phyloP scores from a whole-genome alignment of 176 grass and related monocot species.

The Phragmites australis region DNA sequence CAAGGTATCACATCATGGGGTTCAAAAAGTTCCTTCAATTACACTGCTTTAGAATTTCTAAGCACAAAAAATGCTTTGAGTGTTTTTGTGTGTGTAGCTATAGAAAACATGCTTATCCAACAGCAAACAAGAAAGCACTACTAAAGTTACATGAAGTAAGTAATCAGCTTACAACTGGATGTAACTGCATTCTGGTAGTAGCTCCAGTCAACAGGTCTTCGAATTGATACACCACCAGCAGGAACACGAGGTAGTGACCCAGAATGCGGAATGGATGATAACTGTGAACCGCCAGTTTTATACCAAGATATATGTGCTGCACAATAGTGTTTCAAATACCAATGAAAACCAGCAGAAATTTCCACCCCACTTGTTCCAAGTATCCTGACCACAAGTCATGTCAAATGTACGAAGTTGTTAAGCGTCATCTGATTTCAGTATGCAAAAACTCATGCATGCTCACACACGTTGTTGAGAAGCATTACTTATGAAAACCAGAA shows the following conservation, averaged over 20 bases:
- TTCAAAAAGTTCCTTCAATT: background rate
- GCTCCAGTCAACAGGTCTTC: constrained; percentile 68
- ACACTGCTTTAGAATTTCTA: background rate
- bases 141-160: background rate
- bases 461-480: background rate
- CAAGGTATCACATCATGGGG: background rate
- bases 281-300: constrained; percentile 64
- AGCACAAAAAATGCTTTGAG: background rate
- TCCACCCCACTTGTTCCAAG: constrained; percentile 61
- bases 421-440: constrained; percentile 1
- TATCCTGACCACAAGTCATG: constrained; percentile 51
- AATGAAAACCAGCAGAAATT: constrained; percentile 72
- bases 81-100: background rate
- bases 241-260: constrained; percentile 63
- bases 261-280: constrained; percentile 52
- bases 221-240: constrained; percentile 49
- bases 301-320: constrained; percentile 63
- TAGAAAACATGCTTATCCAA: background rate
- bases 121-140: background rate
- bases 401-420: background rate
- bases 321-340: constrained; percentile 72
- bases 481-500: background rate
- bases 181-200: constrained; percentile 87
- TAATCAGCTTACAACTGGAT: constrained; percentile 66
- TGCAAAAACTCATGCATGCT: background rate